phyloP scores from a whole-genome alignment of 2,329 filamentous ascomycete species.

The Trichophyton equinum region DNA sequence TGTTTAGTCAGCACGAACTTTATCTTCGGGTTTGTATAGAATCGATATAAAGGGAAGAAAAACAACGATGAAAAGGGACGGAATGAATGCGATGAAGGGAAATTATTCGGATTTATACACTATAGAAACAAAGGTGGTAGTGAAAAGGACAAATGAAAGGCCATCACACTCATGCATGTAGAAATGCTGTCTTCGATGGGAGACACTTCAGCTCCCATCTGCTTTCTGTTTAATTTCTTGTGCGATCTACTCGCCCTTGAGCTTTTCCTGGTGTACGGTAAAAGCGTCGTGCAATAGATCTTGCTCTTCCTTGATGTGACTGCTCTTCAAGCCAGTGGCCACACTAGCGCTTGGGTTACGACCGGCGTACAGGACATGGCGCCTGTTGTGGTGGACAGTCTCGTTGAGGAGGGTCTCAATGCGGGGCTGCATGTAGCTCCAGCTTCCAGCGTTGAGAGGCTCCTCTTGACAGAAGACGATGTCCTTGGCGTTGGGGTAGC shows the following conservation, averaged over 20 bases:
- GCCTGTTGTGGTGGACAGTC: conserved; percentile 80
- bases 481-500: conserved; percentile 92
- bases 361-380: conserved; percentile 93
- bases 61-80: neutral
- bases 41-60: neutral
- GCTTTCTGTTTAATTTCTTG: neutral
- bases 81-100: neutral
- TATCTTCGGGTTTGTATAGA: too few relatives aligned
- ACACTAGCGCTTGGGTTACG: conserved; percentile 87
- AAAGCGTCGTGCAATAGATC: conserved; percentile 60
- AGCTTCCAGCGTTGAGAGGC: conserved; percentile 90
- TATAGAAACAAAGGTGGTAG: conserved; percentile 1
- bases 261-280: conserved; percentile 50
- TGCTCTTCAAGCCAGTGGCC: conserved; percentile 79
- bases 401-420: conserved; percentile 93
- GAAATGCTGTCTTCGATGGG: neutral
- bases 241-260: conserved; percentile 48
- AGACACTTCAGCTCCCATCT: conserved; percentile 4
- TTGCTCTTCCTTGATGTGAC: conserved; percentile 84
- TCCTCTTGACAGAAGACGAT: conserved; percentile 98
- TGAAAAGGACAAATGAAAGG: conserved; percentile 2
- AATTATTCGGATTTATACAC: conserved; percentile 3
- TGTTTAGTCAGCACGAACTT: neutral
- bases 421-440: conserved; percentile 93
- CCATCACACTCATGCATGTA: conserved; percentile 3